Evolutionary conservation across 345 rosid species (phyloP).

Genomic region (Populus alba): DNA sequence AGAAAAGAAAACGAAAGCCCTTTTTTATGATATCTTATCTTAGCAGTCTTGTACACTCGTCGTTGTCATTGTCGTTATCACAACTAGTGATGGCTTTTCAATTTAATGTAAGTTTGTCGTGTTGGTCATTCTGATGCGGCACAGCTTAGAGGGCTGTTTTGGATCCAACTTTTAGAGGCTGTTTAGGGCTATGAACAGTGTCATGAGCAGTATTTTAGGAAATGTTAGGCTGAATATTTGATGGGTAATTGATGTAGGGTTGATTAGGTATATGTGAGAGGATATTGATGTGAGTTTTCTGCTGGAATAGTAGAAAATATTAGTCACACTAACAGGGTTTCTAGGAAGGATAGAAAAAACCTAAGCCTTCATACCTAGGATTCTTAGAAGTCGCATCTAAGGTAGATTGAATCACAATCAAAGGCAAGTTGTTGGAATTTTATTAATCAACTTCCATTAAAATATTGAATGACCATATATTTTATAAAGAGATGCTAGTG

Average conservation of each 20-base stretch:
- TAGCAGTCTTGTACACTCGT: neutral
- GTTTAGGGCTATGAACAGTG: no score
- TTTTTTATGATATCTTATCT: neutral
- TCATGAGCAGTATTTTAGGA: no score
- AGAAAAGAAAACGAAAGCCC: neutral
- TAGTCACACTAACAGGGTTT: neutral
- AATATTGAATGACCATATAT: no score
- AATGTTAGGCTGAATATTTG: no score
- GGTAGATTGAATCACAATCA: neutral
- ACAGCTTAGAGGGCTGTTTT: no score
- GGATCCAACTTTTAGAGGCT: no score
- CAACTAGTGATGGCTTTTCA: neutral
- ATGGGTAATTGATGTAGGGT: no score
- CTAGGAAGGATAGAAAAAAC: neutral
- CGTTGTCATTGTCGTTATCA: neutral
- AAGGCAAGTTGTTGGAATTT: neutral
- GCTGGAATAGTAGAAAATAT: neutral
- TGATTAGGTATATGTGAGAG: no score
- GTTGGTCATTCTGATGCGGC: neutral
- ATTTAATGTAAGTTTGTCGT: neutral
- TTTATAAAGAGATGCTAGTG: no score
- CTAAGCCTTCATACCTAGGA: neutral
- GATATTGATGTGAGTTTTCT: no score
- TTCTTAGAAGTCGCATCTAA: neutral
- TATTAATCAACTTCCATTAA: neutral